Evolutionary conservation across 2,329 filamentous ascomycete species (phyloP).

Genomic region (Scleromitrula shiraiana): DNA sequence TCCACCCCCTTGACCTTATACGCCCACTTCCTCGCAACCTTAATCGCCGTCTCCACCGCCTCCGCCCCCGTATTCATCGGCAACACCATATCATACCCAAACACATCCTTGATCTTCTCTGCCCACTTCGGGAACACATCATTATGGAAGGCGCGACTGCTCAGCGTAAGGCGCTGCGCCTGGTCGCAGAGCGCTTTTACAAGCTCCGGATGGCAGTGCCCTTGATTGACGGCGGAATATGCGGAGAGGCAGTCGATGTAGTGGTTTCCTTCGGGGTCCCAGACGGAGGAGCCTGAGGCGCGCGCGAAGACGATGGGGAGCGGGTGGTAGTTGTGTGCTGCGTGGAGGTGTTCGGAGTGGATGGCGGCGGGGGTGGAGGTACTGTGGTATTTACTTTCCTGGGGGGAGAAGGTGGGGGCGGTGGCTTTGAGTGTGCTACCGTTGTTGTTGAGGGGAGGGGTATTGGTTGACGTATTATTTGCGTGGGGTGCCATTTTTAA

Average conservation of each 20-base stretch:
- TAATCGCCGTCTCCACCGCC: constrained; percentile 91
- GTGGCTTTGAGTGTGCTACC: constrained; percentile 31
- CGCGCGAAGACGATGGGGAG: constrained; percentile 87
- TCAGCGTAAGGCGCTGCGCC: constrained; percentile 80
- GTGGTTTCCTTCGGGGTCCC: constrained; percentile 92
- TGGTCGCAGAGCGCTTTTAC: constrained; percentile 86
- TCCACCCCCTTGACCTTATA: constrained; percentile 94
- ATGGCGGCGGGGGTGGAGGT: constrained; percentile 75
- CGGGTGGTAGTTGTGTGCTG: constrained; percentile 98
- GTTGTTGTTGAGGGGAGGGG: constrained; percentile 26
- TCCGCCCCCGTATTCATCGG: constrained; percentile 98
- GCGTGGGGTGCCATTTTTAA: constrained; percentile 51
- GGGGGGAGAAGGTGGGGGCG: constrained; percentile 27
- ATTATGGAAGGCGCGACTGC: constrained; percentile 94
- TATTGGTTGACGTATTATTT: constrained; percentile 27
- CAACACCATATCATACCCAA: constrained; percentile 95
- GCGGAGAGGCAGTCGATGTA: constrained; percentile 98
- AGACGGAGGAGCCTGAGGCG: constrained; percentile 79
- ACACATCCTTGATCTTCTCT: constrained; percentile 79
- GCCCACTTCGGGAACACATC: constrained; percentile 96
- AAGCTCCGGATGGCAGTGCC: constrained; percentile 94
- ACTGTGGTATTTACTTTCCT: constrained; percentile 53
- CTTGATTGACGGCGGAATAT: constrained; percentile 96
- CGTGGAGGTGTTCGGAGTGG: constrained; percentile 69
- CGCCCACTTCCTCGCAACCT: constrained; percentile 95